phyloP scores from a whole-genome alignment of 1,139 yeast genomes.

The Casaregolazyma lundiana region DNA sequence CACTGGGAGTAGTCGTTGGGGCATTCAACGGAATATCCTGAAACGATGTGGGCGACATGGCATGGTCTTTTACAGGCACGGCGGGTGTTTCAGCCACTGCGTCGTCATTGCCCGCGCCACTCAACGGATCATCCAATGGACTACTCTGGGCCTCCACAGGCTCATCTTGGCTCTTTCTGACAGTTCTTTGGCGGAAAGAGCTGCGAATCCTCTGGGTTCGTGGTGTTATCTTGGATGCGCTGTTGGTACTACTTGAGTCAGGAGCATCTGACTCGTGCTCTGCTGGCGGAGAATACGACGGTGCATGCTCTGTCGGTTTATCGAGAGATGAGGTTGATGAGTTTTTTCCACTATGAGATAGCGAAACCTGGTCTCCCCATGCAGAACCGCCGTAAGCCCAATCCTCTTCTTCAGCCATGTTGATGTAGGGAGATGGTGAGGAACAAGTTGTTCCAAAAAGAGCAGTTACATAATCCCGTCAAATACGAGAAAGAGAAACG shows the following conservation, averaged over 20 bases:
- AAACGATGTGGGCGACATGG: conserved; percentile 10
- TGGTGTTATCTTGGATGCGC: conserved; percentile 6
- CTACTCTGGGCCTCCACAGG: conserved; percentile 13
- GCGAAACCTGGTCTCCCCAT: conserved; percentile 28
- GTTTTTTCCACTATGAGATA: conserved; percentile 19
- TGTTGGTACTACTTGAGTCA: conserved; percentile 2
- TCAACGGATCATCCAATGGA: conserved; percentile 17
- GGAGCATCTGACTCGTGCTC: conserved; percentile 5
- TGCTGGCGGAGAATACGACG: conserved; percentile 6
- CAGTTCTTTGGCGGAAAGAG: conserved; percentile 4
- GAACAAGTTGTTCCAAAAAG: no score
- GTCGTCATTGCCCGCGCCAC: conserved; percentile 13
- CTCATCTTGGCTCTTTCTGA: conserved; percentile 11
- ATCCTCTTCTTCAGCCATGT: conserved; percentile 10
- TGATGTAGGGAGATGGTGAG: background rate
- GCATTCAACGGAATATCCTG: conserved; percentile 18
- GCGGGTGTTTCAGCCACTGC: conserved; percentile 3
- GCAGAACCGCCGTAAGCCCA: conserved; percentile 13
- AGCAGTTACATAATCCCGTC: no score
- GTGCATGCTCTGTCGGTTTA: conserved; percentile 9
- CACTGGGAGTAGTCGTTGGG: conserved; percentile 1
- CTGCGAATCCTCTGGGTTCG: conserved; percentile 5
- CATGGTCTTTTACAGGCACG: background rate
- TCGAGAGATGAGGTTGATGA: conserved; percentile 22
- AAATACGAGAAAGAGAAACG: no score